These are phyloP conservation scores for Discostella pseudostelligera DNA, from an alignment of 108 stramenopile species.

Conservation along the genomic window DNA sequence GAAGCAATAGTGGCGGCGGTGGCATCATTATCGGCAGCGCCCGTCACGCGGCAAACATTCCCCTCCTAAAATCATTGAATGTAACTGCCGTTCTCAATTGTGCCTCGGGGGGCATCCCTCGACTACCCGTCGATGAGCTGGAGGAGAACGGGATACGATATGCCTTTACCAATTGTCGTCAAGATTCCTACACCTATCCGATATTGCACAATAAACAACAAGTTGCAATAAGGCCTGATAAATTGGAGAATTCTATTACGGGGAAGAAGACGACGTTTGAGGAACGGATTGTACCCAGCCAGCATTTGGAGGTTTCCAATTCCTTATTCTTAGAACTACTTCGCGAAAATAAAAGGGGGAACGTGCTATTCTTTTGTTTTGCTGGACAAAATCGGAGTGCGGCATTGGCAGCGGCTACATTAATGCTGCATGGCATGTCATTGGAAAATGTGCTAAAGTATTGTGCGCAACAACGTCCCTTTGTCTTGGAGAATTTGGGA, in stretches of 20 bases:
- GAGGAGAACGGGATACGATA: conserved; percentile 60
- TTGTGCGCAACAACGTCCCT: conserved; percentile 52
- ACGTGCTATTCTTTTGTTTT: conserved; percentile 73
- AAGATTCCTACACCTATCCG: conserved; percentile 66
- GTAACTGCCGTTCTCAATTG: conserved; percentile 78
- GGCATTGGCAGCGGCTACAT: conserved; percentile 51
- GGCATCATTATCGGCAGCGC: conserved; percentile 65
- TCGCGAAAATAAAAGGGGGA: conserved; percentile 30
- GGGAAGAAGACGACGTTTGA: conserved; percentile 6
- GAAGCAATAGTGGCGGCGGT: conserved; percentile 20
- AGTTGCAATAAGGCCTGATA: conserved; percentile 12
- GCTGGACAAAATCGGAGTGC: conserved; percentile 72
- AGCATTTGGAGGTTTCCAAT: conserved; percentile 66
- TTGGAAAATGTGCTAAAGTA: conserved; percentile 49
- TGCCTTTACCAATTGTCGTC: conserved; percentile 72
- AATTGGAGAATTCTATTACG: not conserved
- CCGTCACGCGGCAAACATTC: conserved; percentile 62
- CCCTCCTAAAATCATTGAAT: conserved; percentile 48
- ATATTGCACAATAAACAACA: conserved; percentile 55
- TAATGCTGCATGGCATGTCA: conserved; percentile 58
- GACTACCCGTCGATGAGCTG: conserved; percentile 67
- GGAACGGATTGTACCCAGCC: conserved; percentile 29
- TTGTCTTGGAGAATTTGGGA: conserved; percentile 74
- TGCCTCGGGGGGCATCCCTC: conserved; percentile 69
- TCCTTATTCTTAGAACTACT: conserved; percentile 51